These are phyloP conservation scores for Monosporascus ibericus DNA, from an alignment of 2,329 filamentous ascomycete genomes.

Conservation along the genomic window DNA sequence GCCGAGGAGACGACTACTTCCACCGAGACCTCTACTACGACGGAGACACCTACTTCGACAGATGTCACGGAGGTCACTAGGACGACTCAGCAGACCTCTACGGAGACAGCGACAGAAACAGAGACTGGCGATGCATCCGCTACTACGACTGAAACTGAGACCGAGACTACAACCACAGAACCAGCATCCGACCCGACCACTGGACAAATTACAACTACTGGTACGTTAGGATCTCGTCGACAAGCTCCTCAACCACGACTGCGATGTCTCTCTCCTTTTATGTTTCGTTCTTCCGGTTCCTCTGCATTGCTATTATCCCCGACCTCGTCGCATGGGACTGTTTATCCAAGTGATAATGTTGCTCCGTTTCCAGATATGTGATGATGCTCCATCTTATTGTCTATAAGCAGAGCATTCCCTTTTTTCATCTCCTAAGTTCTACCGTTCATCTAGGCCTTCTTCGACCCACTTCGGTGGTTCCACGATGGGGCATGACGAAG, in stretches of 20 bases:
- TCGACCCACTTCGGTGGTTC: too few relatives aligned
- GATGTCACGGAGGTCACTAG: background rate
- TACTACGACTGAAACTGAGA: background rate
- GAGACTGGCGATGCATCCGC: background rate
- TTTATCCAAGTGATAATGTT: too few relatives aligned
- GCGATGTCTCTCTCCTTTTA: slow-evolving; percentile 4
- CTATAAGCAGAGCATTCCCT: too few relatives aligned
- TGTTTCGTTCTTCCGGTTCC: slow-evolving; percentile 11
- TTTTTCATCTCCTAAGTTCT: too few relatives aligned
- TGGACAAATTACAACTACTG: background rate
- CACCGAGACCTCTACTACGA: background rate
- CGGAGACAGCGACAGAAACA: background rate
- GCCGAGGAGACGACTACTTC: slow-evolving; percentile 4
- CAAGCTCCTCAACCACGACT: background rate
- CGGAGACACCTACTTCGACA: too few relatives aligned
- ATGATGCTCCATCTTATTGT: too few relatives aligned
- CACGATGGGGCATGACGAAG: too few relatives aligned
- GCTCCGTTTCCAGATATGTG: too few relatives aligned
- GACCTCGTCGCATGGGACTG: background rate
- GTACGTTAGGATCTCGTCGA: background rate
- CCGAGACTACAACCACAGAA: background rate
- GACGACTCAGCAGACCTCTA: background rate
- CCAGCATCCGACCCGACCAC: background rate
- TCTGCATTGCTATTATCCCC: slow-evolving; percentile 1
- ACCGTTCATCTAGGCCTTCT: too few relatives aligned